Percentiles rank a stretch among this genome's conserved stretches.
phyloP scores from a whole-genome alignment of 2,329 filamentous ascomycete genomes.

The Stachybotrys elegans region DNA sequence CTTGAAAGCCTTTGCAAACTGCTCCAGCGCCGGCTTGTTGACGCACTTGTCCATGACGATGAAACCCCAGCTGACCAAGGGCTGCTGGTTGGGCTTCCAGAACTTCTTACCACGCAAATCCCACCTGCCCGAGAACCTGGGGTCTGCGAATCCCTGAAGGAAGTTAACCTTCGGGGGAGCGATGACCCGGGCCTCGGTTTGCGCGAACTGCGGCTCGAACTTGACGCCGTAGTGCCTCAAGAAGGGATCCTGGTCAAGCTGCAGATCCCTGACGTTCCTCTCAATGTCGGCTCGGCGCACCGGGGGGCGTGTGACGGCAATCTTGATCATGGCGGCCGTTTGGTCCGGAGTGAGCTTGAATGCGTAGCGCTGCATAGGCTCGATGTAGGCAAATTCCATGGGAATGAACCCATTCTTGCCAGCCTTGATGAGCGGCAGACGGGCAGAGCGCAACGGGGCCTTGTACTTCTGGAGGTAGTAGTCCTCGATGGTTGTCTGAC shows the following conservation, averaged over 20 bases:
- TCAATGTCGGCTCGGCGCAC: slow-evolving; percentile 64
- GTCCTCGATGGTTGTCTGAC: slow-evolving; percentile 42
- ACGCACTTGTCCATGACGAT: slow-evolving; percentile 57
- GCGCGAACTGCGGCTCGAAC: slow-evolving; percentile 60
- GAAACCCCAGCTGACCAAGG: slow-evolving; percentile 71
- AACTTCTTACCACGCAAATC: slow-evolving; percentile 79
- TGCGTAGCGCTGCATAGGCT: slow-evolving; percentile 53
- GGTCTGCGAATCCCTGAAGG: slow-evolving; percentile 50
- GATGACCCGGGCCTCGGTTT: slow-evolving; percentile 66
- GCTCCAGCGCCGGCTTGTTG: slow-evolving; percentile 25
- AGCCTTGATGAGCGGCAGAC: slow-evolving; percentile 55
- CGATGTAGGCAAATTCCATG: slow-evolving; percentile 53
- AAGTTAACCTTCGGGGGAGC: slow-evolving; percentile 68
- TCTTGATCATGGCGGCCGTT: slow-evolving; percentile 86
- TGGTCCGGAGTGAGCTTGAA: slow-evolving; percentile 59
- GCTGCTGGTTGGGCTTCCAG: slow-evolving; percentile 53
- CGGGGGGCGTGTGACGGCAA: slow-evolving; percentile 73
- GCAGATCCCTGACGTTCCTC: slow-evolving; percentile 51
- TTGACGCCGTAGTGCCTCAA: slow-evolving; percentile 69
- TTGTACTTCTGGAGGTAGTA: slow-evolving; percentile 55
- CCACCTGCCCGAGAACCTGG: slow-evolving; percentile 72
- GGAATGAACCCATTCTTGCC: slow-evolving; percentile 52
- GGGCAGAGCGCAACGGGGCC: slow-evolving; percentile 37
- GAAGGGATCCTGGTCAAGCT: slow-evolving; percentile 64
- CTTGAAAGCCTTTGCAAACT: slow-evolving; percentile 37